These are phyloP conservation scores for Tetradesmus obliquus DNA, from an alignment of 139 green algal genomes.

Conservation along the genomic window DNA sequence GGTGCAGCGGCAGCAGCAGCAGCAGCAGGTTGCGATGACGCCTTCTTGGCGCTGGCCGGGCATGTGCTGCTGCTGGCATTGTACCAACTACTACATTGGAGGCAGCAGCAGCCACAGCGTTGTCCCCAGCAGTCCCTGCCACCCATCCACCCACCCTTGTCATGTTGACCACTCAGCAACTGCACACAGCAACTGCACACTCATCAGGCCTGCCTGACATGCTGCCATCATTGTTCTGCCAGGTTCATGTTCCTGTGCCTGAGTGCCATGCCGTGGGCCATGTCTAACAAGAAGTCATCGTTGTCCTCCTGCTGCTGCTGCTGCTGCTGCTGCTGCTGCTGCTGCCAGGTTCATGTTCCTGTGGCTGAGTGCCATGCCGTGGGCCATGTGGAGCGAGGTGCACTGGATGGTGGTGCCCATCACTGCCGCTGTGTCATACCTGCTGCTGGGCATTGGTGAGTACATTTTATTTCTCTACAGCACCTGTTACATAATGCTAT, in stretches of 20 bases:
- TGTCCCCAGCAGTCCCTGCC: no score
- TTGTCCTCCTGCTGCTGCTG: neutral
- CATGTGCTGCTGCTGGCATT: no score
- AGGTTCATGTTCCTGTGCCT: no score
- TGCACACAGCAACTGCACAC: no score
- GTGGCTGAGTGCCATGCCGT: conserved; percentile 53
- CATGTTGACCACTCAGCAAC: no score
- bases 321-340: neutral
- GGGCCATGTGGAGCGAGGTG: conserved; percentile 47
- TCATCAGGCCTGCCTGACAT: no score
- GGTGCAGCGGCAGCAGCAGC: neutral
- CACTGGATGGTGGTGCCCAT: conserved; percentile 32
- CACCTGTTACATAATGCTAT: no score
- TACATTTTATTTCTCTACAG: neutral
- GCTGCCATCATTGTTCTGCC: neutral
- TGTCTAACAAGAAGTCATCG: no score
- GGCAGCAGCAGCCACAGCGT: neutral
- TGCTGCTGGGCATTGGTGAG: conserved; percentile 49
- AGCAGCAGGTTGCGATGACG: neutral
- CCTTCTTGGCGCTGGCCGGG: no score
- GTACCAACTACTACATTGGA: no score
- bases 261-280: no score
- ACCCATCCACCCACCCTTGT: no score
- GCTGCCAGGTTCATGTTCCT: conserved; percentile 37
- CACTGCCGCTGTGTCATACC: conserved; percentile 30